Percentiles rank a stretch among this genome's conserved stretches.
These are phyloP conservation scores for Lactarius quietus DNA, from an alignment of 768 basidiomycete genomes.

Conservation along the genomic window DNA sequence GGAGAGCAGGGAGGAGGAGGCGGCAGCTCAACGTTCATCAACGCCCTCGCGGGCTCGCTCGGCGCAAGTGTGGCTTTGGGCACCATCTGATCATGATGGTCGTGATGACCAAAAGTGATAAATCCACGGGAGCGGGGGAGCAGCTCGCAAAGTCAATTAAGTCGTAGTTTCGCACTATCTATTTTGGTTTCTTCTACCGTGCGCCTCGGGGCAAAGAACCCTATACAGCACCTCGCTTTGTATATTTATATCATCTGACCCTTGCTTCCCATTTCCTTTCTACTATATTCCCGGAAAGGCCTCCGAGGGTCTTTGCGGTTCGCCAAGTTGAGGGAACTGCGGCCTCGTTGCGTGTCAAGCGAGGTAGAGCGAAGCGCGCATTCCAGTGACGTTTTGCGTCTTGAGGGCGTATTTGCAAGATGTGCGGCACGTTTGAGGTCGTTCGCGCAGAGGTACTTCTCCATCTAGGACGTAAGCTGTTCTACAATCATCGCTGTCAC, in stretches of 20 bases:
- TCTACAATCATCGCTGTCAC: no score
- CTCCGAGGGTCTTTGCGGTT: no score
- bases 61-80: not conserved
- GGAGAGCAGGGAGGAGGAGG: conserved; percentile 2
- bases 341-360: not conserved
- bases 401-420: not conserved
- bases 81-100: not conserved
- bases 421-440: no score
- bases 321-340: not conserved
- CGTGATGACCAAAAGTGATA: not conserved
- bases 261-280: not conserved
- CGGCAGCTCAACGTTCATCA: not conserved
- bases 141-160: not conserved
- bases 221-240: not conserved
- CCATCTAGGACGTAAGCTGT: no score
- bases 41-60: not conserved
- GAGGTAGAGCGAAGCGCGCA: not conserved
- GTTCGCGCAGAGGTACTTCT: no score
- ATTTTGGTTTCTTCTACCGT: not conserved
- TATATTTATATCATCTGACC: not conserved
- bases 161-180: not conserved
- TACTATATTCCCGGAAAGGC: not conserved
- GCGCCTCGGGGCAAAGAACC: not conserved
- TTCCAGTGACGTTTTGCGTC: not conserved
- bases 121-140: not conserved